Conservation (phyloP, 1,284 basidiomycete genomes). For the Apiotrichum veenhuisii region DNA sequence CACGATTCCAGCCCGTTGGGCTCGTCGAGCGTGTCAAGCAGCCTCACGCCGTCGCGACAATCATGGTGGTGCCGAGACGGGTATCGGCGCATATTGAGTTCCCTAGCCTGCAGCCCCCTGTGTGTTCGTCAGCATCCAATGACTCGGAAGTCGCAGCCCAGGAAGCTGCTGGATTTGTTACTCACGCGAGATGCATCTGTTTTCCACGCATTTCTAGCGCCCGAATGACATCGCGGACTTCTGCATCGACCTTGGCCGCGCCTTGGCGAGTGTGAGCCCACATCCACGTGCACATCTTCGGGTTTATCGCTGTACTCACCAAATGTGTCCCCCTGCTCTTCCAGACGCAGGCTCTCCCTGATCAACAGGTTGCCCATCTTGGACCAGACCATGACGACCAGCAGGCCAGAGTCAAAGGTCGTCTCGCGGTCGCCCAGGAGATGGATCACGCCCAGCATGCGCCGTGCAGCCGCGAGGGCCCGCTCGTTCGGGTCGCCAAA, state of each 20-base stretch:
- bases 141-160: no score
- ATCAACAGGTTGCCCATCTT: conserved; percentile 11
- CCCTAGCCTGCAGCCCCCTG: no score
- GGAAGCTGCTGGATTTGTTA: no score
- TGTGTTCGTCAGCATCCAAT: no score
- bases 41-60: no score
- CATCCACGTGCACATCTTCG: neutral
- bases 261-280: neutral
- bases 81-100: no score
- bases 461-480: conserved; percentile 14
- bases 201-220: neutral
- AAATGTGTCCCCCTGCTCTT: conserved; percentile 5
- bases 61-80: no score
- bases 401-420: neutral
- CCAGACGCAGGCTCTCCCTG: conserved; percentile 11
- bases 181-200: neutral
- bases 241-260: conserved; percentile 1
- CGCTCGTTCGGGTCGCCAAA: conserved; percentile 14
- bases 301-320: conserved; percentile 2
- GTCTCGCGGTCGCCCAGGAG: conserved; percentile 5
- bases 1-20: no score
- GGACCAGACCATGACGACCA: conserved; percentile 13
- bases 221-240: neutral
- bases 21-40: no score
- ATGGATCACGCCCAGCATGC: conserved; percentile 16